Evolutionary conservation across 768 basidiomycete species (phyloP), one percentile per base, ranked within the genome.

Genomic region (Royoungia palumana): DNA sequence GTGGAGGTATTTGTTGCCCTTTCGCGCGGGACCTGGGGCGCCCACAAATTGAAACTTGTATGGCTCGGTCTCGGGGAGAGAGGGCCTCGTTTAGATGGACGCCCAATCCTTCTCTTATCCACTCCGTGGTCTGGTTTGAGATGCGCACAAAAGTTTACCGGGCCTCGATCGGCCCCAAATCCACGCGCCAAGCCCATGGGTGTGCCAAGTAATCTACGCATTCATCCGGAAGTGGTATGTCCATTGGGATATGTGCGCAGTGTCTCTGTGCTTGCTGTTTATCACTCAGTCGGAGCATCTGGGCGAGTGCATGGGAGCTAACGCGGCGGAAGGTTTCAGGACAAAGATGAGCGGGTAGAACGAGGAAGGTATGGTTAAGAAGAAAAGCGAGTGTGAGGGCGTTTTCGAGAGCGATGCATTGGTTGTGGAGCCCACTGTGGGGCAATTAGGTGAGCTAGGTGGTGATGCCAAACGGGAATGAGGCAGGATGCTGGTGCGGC

Each of bases 321-420:
- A 77, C 70, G 62, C 85, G 88, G 35, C 77, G 79, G 35, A 85
- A 69, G 6, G 83, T 77, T 59, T 73, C 77, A 36, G 56, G 65
- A 34, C 87, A 86, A 6, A 90, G 77, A 35, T 82, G 81, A 24
- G 85, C 72, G 11, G 85, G 85, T 17, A 89, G 89, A 27, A 90
- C 70, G 54, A 92, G 78, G 27, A 92, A 73, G 10, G 88, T 93
- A 51, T 88, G 83, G 68, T 85, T 83, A 50, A 89, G 77, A 24
- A 85, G 62, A 50, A 68, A 72, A 2, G 89, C 75, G 43, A 92
- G 76, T 17, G 83, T 72, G 17, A 91, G 75, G 3, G 87, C 89
- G 58, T 93, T 93, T 69, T 92, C 87, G 51, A 93, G 76, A 14
- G 87, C 83, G 55, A 93, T 89, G 28, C 89, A 83, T 68, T 92